phyloP scores from a whole-genome alignment of 2,329 filamentous ascomycete genomes.

The Colletotrichum incanum region DNA sequence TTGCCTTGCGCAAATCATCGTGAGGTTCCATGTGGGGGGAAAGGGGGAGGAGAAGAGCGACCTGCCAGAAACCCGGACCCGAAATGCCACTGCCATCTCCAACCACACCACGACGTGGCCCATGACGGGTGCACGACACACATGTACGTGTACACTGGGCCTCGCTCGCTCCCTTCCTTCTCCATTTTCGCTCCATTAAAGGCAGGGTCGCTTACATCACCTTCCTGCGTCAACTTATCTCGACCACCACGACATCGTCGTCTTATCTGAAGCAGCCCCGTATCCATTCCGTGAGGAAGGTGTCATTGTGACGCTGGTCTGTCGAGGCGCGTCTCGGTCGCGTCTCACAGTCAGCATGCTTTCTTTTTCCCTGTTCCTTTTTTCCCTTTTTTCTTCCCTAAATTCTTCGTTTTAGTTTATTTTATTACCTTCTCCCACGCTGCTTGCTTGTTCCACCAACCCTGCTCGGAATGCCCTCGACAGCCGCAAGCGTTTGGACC shows the following conservation, averaged over 20 bases:
- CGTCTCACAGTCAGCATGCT: slow-evolving; percentile 26
- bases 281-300: background rate
- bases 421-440: background rate
- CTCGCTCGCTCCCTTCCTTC: background rate
- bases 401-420: too few species aligned
- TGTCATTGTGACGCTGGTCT: slow-evolving; percentile 11
- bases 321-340: slow-evolving; percentile 31
- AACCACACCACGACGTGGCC: slow-evolving; percentile 12
- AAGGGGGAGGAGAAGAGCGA: background rate
- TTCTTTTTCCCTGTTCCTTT: background rate
- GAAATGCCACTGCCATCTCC: background rate
- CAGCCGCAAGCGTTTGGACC: background rate
- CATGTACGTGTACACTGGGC: background rate
- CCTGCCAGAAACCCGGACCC: background rate
- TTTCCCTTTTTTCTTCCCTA: background rate
- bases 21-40: slow-evolving; percentile 18
- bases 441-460: background rate
- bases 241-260: slow-evolving; percentile 1
- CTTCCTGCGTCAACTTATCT: slow-evolving; percentile 7
- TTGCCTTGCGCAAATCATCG: slow-evolving; percentile 34
- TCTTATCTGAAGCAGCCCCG: slow-evolving; percentile 1
- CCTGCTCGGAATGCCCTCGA: background rate
- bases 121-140: background rate
- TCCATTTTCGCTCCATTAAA: background rate
- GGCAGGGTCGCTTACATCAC: slow-evolving; percentile 10